Percentiles rank a stretch among this genome's conserved stretches.
Evolutionary conservation across 2,329 filamentous ascomycete genomes (phyloP).

Genomic region (Conoideocrella luteorostrata): DNA sequence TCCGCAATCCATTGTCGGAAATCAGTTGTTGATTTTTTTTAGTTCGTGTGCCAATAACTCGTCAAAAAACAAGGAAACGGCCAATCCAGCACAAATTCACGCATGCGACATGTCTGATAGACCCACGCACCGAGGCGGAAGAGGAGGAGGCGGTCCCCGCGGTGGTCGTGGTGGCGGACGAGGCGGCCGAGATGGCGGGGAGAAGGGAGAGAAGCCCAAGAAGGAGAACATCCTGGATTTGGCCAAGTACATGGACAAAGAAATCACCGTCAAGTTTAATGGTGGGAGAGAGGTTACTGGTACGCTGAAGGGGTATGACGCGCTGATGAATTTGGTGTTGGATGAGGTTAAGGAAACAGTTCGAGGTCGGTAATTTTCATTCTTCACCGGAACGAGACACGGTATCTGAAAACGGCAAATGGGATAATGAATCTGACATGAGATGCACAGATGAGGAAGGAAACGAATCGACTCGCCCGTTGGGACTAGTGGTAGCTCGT

Average conservation of each 20-base stretch:
- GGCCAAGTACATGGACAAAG: slow-evolving; percentile 94
- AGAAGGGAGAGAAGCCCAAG: slow-evolving; percentile 71
- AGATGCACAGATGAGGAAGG: slow-evolving; percentile 84
- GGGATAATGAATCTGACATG: no score
- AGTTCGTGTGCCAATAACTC: no score
- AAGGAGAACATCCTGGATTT: slow-evolving; percentile 98
- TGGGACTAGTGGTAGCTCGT: slow-evolving; percentile 83
- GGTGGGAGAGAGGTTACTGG: slow-evolving; percentile 88
- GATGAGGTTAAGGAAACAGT: slow-evolving; percentile 90
- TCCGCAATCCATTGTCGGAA: no score
- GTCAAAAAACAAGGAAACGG: no score
- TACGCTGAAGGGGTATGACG: slow-evolving; percentile 89
- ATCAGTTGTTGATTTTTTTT: no score
- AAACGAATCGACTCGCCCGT: slow-evolving; percentile 72
- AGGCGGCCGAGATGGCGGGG: slow-evolving; percentile 38
- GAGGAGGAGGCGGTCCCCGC: slow-evolving; percentile 30
- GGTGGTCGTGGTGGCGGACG: slow-evolving; percentile 28
- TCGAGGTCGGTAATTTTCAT: slow-evolving; percentile 55
- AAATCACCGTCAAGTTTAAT: slow-evolving; percentile 92
- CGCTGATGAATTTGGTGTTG: slow-evolving; percentile 94
- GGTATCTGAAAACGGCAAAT: neutral
- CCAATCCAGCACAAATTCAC: slow-evolving; percentile 10
- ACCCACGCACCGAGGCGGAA: slow-evolving; percentile 39
- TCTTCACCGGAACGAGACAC: neutral
- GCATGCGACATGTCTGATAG: slow-evolving; percentile 43